Base-by-base conservation (phyloP, 768 basidiomycete genomes). In the Phlegmacium glaucopus region DNA sequence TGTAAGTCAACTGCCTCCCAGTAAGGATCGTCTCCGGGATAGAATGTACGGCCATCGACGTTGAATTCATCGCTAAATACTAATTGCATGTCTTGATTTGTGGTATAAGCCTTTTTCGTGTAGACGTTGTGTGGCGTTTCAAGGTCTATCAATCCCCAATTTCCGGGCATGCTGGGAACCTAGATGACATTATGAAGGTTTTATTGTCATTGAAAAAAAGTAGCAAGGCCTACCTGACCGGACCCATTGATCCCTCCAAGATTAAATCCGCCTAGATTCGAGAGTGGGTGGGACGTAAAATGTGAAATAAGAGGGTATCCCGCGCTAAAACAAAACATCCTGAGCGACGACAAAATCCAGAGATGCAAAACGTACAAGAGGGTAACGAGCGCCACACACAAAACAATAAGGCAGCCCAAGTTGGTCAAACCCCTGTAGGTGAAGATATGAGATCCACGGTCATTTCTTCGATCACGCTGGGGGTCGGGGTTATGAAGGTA, bases 41-140 rank as follows among this genome's bases (percentile, higher is more conserved):
- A 90, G 63, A 94, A 94, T 0, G 85, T 79, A 30, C 93, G 80
- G 12, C 87, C 85, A 4, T 86, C 82, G 7, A 69, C 70, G 49
- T 94, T 83, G 67, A 94, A 94, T 64, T 94, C 93, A 64, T 94
- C 92, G 34, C 87, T 90, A 64, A 91, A 94, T 4, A 92, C 82
- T 10, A 95, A 75, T 47, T 83, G 80, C 64, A 83, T 54, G 54
- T 76, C 63, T 43, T 76, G 65, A 9, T 70, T 68, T 17, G 84
- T 74, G 15, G 63, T 57, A 54, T 77, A 82, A 4, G 82, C 80
- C 6, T 64, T 56, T 30, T 72, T 73, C 10, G 79, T 78, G 61
- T 80, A 71, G n/a, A 72, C 76, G 35, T 74, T 63, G 53, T 70
- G 52, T 1, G 90, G 90, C 3, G 93, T 95, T 25, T 89, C 80